Conservation (phyloP, 441 rosid genomes). For the Populus hybrid region DNA sequence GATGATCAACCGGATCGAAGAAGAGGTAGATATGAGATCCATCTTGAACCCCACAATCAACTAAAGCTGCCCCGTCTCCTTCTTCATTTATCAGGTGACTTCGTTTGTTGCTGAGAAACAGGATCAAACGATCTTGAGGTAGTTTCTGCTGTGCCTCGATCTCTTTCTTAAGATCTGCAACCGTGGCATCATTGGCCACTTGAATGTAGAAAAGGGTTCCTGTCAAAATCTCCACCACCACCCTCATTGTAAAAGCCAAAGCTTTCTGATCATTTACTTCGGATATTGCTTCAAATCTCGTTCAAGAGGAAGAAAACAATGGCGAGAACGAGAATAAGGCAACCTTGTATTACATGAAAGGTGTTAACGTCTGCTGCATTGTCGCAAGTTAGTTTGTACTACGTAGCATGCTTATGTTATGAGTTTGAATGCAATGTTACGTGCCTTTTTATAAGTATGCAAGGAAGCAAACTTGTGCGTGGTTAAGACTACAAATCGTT, state of each 20-base stretch:
- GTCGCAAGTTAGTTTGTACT: slow-evolving; percentile 9
- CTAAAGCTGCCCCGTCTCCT: slow-evolving; percentile 33
- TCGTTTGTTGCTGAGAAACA: slow-evolving; percentile 26
- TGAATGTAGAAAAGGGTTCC: slow-evolving; percentile 49
- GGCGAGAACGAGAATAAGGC: not conserved
- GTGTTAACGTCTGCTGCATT: slow-evolving; percentile 31
- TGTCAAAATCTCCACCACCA: slow-evolving; percentile 64
- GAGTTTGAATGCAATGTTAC: not conserved
- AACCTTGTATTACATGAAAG: not conserved
- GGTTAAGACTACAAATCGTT: not conserved
- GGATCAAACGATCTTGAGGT: slow-evolving; percentile 49
- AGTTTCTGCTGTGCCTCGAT: slow-evolving; percentile 43
- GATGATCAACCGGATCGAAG: slow-evolving; percentile 31
- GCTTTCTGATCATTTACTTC: no score
- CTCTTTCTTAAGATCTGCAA: slow-evolving; percentile 52
- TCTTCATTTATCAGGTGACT: slow-evolving; percentile 14
- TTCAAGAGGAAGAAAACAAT: not conserved
- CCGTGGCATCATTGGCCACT: slow-evolving; percentile 45
- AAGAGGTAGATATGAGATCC: slow-evolving; percentile 61
- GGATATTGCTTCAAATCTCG: not conserved
- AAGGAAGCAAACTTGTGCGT: not conserved
- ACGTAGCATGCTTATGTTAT: slow-evolving; percentile 17
- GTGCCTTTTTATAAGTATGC: not conserved
- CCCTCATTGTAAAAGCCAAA: slow-evolving; percentile 35
- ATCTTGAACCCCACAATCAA: slow-evolving; percentile 46